These are phyloP conservation scores for Henckelia pumila DNA, from an alignment of 257 asterid genomes.

Conservation along the genomic window DNA sequence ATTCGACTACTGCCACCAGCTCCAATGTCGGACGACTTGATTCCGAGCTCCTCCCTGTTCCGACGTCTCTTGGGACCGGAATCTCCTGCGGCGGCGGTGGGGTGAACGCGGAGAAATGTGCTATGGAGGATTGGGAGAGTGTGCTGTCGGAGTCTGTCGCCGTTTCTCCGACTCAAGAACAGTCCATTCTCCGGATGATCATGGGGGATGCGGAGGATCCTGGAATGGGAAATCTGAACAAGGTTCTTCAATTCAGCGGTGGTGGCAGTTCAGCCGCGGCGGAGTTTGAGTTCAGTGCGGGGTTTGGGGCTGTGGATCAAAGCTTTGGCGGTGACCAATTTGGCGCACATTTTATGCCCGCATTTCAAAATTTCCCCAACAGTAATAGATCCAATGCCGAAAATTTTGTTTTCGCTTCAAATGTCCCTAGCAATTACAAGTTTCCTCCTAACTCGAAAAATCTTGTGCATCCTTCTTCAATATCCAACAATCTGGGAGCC, in stretches of 20 bases:
- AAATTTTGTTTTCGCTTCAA: constrained; percentile 36
- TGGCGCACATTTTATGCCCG: constrained; percentile 38
- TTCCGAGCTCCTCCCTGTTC: constrained; percentile 53
- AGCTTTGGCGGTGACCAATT: constrained; percentile 50
- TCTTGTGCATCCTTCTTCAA: constrained; percentile 32
- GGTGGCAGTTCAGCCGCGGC: constrained; percentile 35
- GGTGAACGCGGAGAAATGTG: constrained; percentile 47
- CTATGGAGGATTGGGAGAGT: constrained; percentile 89
- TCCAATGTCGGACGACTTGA: constrained; percentile 61
- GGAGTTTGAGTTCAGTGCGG: constrained; percentile 55
- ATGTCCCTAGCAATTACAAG: constrained; percentile 32
- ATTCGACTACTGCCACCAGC: constrained; percentile 72
- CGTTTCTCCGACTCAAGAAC: constrained; percentile 71
- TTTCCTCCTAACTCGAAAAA: constrained; percentile 28
- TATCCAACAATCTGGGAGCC: constrained; percentile 41
- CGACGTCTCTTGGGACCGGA: constrained; percentile 58
- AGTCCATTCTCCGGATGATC: constrained; percentile 72
- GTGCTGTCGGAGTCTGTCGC: constrained; percentile 67
- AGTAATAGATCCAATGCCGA: constrained; percentile 36
- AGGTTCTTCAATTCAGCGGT: constrained; percentile 52
- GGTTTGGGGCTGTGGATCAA: constrained; percentile 67
- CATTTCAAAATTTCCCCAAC: constrained; percentile 37
- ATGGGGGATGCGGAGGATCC: constrained; percentile 95
- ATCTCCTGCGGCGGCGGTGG: constrained; percentile 28
- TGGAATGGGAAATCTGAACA: constrained; percentile 56